Base-by-base conservation (phyloP, 495 filamentous ascomycete genomes). In the Elaphomyces granulatus region DNA sequence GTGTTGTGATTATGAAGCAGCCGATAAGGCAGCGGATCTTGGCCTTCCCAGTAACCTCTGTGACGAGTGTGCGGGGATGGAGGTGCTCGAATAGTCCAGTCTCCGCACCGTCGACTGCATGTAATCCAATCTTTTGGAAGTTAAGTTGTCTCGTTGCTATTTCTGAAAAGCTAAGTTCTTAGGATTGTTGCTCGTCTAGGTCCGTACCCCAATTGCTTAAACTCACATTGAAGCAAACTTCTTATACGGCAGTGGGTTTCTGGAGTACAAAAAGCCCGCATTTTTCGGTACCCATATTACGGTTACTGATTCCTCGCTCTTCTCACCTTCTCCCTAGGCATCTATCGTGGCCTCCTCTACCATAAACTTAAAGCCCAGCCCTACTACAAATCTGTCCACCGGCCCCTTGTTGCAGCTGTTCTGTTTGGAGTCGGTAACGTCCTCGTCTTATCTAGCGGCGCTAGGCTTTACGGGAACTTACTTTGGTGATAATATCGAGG, bases 401-500 rank as follows among this genome's bases (percentile, higher is more conserved):
- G 95, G 61, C 88, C 90, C 12, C 64, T 79, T 19, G 55, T 80
- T 15, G 83, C 79, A 28, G 81, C 77, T 38, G 65, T 59, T 8
- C 68, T 94, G 32, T 69, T 96, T 48, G 68, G 69, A 33, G 41
- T 66, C 30, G 92, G 90, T 32, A 95, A 94, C 51, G 59, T 82
- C 38, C 74, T 98, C 15, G 90, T 98, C 18, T 55, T 96, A 14
- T 77, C 78, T 19, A 83, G 77, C 43, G 75, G 80, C 77, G 19
- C 73, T 98, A 10, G 90, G 90, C 33, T 69, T 98, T 45, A 96
- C 90, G 8, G 90, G 90, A 41, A 98, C 90, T 46, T 98, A 95
- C 58, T 68, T 98, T 17, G 88, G 88, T 41, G 90, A 98, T 65
- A 96, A 98, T 65, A 96, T 94, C 51, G 90, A n/a, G n/a, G n/a